A percentile compares a stretch with the other conserved stretches of the same genome.
phyloP scores from a whole-genome alignment of 768 basidiomycete species.

The Trichaptum fuscoviolaceum region DNA sequence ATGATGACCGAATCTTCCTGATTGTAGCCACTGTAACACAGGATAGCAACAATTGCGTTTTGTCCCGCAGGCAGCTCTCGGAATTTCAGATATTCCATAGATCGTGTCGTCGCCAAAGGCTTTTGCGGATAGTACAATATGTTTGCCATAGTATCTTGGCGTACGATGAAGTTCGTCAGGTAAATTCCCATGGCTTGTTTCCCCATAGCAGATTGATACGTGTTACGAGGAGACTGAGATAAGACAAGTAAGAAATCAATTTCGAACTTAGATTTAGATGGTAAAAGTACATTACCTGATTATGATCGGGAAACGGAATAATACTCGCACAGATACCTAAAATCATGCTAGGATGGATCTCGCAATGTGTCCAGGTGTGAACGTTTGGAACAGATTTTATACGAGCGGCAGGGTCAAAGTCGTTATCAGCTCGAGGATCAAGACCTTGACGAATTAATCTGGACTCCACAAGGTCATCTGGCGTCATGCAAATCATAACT shows the following conservation, averaged over 20 bases:
- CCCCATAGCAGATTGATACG: conserved; percentile 99
- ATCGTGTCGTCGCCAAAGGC: conserved; percentile 95
- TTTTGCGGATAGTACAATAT: conserved; percentile 99
- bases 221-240: conserved; percentile 93
- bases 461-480: conserved; percentile 89
- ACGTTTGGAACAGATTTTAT: conserved; percentile 80
- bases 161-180: conserved; percentile 95
- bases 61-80: conserved; percentile 98
- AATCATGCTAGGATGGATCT: conserved; percentile 99
- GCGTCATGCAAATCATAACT: conserved; percentile 99
- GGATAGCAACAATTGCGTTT: conserved; percentile 96
- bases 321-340: conserved; percentile 98
- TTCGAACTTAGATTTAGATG: not conserved
- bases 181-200: conserved; percentile 99
- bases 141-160: conserved; percentile 99
- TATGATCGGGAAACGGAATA: conserved; percentile 99
- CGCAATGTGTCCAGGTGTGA: conserved; percentile 97
- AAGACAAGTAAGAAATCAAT: conserved; percentile 10
- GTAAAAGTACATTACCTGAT: conserved; percentile 55
- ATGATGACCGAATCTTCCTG: conserved; percentile 99
- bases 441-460: conserved; percentile 57
- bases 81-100: conserved; percentile 99
- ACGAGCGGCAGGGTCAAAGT: conserved; percentile 84
- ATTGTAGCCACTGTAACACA: conserved; percentile 99
- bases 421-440: conserved; percentile 53